Percentiles rank a stretch among this genome's conserved stretches.
These are phyloP conservation scores for Yueomyces sp. DNA, from an alignment of 805 yeast genomes.

Conservation along the genomic window DNA sequence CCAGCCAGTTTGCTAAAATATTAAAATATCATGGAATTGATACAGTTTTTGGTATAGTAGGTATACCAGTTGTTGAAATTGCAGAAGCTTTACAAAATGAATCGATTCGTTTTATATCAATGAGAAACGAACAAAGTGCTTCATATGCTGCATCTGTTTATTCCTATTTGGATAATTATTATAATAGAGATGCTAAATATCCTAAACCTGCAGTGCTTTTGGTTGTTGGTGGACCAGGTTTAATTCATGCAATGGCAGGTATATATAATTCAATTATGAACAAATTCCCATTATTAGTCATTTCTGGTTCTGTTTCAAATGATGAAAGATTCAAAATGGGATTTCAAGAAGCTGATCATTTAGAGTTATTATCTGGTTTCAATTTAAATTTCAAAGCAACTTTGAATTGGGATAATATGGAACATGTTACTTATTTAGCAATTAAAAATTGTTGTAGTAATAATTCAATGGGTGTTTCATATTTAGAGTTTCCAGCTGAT, in stretches of 20 bases:
- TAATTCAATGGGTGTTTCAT: conserved; percentile 41
- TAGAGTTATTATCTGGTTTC: conserved; percentile 33
- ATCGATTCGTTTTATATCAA: conserved; percentile 45
- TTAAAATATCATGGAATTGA: conserved; percentile 38
- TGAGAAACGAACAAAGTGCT: conserved; percentile 63
- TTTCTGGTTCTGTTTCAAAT: conserved; percentile 47
- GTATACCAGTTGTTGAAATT: conserved; percentile 60
- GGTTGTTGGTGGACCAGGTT: conserved; percentile 69
- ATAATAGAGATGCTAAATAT: not conserved
- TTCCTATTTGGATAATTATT: conserved; percentile 43
- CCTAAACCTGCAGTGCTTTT: conserved; percentile 47
- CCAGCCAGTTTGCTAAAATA: conserved; percentile 30
- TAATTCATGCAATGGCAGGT: conserved; percentile 56
- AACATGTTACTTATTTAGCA: conserved; percentile 4
- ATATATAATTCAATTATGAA: conserved; percentile 48
- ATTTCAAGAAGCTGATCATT: conserved; percentile 61
- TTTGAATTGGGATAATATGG: conserved; percentile 7
- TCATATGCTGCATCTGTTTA: conserved; percentile 64
- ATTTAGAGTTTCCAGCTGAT: conserved; percentile 55
- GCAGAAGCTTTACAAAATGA: conserved; percentile 45
- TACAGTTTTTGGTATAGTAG: conserved; percentile 57
- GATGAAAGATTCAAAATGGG: conserved; percentile 43
- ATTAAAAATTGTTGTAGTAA: conserved; percentile 1
- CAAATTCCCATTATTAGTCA: conserved; percentile 50
- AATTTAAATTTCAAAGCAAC: conserved; percentile 36